phyloP scores from a whole-genome alignment of 2,329 filamentous ascomycete genomes.

The Kalaharituber pfeilii region DNA sequence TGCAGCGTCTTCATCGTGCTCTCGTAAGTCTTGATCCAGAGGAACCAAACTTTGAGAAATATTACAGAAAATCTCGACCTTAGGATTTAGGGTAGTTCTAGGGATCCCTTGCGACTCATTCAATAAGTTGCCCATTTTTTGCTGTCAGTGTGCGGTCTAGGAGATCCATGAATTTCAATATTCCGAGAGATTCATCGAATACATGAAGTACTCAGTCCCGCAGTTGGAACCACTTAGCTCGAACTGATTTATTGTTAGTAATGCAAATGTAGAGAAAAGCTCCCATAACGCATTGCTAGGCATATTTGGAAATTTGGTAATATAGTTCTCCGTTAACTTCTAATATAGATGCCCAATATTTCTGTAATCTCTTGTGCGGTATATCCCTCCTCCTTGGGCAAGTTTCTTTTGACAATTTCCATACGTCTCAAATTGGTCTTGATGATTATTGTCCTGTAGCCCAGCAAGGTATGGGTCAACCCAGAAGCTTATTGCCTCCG shows the following conservation, averaged over 20 bases:
- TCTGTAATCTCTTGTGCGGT: constrained; percentile 68
- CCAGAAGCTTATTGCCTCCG: constrained; percentile 60
- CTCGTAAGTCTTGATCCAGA: constrained; percentile 79
- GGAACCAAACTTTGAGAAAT: constrained; percentile 61
- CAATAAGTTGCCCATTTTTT: constrained; percentile 60
- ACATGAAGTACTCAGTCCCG: constrained; percentile 80
- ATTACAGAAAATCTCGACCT: constrained; percentile 74
- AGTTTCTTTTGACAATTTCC: constrained; percentile 48
- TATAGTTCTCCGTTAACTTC: constrained; percentile 60
- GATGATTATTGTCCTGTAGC: constrained; percentile 33
- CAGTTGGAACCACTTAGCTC: constrained; percentile 72
- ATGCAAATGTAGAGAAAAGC: no score
- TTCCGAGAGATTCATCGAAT: constrained; percentile 72
- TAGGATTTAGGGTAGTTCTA: constrained; percentile 86
- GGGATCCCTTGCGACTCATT: constrained; percentile 73
- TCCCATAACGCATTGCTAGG: background rate
- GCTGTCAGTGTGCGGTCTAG: constrained; percentile 33
- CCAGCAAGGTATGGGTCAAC: constrained; percentile 54
- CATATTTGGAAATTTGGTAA: constrained; percentile 55
- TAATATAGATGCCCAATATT: constrained; percentile 50
- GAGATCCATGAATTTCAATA: constrained; percentile 63
- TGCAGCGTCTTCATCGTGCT: constrained; percentile 93
- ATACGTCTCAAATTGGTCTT: constrained; percentile 55
- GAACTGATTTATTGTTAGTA: constrained; percentile 34
- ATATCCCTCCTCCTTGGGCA: constrained; percentile 68